phyloP scores from a whole-genome alignment of 257 asterid genomes.

The Osmanthus fragrans region DNA sequence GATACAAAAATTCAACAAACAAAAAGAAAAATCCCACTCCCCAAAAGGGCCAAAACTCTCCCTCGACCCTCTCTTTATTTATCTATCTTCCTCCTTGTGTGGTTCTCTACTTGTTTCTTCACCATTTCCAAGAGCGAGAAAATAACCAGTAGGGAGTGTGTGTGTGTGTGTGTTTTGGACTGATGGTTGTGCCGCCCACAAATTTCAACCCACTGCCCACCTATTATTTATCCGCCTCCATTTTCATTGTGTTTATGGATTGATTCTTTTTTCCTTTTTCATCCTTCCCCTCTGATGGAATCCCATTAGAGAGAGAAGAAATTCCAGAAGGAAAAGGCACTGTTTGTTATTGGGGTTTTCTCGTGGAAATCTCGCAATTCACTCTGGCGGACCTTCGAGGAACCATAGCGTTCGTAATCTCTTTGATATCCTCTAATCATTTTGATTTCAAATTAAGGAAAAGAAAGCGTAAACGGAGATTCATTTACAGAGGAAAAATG shows the following conservation, averaged over 20 bases:
- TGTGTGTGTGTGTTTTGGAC: no score
- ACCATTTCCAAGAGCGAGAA: no score
- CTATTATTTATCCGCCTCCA: background rate
- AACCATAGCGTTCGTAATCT: conserved; percentile 50
- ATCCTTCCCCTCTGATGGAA: conserved; percentile 24
- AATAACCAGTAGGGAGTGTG: no score
- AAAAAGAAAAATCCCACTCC: no score
- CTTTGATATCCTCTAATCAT: conserved; percentile 28
- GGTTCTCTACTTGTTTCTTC: no score
- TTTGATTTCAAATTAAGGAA: conserved; percentile 35
- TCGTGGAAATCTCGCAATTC: conserved; percentile 1
- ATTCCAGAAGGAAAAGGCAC: conserved; percentile 8
- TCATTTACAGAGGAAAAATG: conserved; percentile 25
- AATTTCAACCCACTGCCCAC: no score
- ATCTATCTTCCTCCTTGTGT: no score
- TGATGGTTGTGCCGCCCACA: no score
- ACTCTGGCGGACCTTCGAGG: conserved; percentile 62
- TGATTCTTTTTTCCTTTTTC: conserved; percentile 21
- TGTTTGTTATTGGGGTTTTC: conserved; percentile 7
- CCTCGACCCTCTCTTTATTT: no score
- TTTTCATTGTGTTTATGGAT: conserved; percentile 1
- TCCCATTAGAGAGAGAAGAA: conserved; percentile 28
- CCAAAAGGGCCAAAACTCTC: no score
- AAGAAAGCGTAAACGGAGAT: conserved; percentile 26
- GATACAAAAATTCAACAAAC: no score